phyloP scores from a whole-genome alignment of 2,329 filamentous ascomycete genomes.

The Graphium sp. region DNA sequence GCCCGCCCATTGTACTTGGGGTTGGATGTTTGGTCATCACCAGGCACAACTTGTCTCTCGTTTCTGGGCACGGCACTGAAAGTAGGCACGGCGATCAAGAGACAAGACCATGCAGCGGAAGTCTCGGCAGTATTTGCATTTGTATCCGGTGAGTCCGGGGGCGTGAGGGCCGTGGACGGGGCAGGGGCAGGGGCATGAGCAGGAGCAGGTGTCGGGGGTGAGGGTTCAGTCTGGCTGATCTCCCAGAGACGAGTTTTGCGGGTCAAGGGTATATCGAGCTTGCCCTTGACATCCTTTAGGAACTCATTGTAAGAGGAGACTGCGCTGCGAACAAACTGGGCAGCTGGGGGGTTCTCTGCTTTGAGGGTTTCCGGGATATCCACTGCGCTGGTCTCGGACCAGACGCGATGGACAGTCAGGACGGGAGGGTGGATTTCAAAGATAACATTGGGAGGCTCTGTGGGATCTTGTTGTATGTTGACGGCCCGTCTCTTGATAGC shows the following conservation, averaged over 20 bases:
- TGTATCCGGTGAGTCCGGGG: constrained; percentile 20
- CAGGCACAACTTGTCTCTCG: constrained; percentile 7
- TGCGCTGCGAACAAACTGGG: constrained; percentile 54
- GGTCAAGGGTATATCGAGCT: constrained; percentile 46
- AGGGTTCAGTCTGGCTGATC: constrained; percentile 26
- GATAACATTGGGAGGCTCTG: constrained; percentile 44
- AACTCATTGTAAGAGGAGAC: constrained; percentile 58
- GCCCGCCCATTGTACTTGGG: constrained; percentile 61
- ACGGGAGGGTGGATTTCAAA: constrained; percentile 77
- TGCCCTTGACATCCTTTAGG: constrained; percentile 53
- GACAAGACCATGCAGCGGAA: constrained; percentile 19
- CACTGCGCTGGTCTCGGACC: constrained; percentile 39
- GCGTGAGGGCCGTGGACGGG: constrained; percentile 20
- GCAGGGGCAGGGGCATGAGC: constrained; percentile 12
- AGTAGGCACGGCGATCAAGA: constrained; percentile 29
- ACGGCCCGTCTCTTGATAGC: constrained; percentile 63
- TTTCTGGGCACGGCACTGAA: constrained; percentile 26
- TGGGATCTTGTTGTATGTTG: constrained; percentile 48
- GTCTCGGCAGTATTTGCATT: constrained; percentile 12
- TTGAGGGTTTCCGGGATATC: constrained; percentile 41
- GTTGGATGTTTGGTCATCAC: constrained; percentile 51
- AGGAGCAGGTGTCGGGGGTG: constrained; percentile 7
- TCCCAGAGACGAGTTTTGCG: constrained; percentile 68
- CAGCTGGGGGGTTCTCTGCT: constrained; percentile 41
- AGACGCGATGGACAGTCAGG: constrained; percentile 70